Evolutionary conservation across 306 rosid genomes (phyloP), one percentile per base, ranked within the genome.

Genomic region (Glycine soja): DNA sequence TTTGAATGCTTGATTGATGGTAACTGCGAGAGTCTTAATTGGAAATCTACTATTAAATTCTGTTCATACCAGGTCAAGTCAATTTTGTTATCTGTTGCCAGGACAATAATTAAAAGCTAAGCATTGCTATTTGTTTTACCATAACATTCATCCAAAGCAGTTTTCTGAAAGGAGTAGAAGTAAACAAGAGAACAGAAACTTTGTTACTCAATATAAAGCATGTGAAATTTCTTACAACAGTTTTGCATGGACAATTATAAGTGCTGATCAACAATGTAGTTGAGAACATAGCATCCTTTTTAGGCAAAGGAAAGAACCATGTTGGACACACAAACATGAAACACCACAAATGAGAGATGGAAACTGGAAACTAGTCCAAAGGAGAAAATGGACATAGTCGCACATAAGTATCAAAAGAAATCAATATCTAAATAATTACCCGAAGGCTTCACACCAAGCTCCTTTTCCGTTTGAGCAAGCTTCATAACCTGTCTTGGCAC

Each of bases 341-440:
- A 85, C 82, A 79, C 72, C 70, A 90, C 74, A 83, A 82, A 80
- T 68, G 83, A 78, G 89, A 63, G 78, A 74, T 8, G 75, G 77
- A 54, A 80, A 46, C 3, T 51, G 13, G 36, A 40, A 74, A 58
- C 73, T 50, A 63, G 59, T 83, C 73, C 84, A 56, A 59, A 71
- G 63, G 50, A 57, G 76, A 79, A 72, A 70, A 81, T 6, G 53
- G 53, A 68, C 48, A 71, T 8, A 6, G 15, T 14, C 42, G 12
- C 15, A 16, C 1, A 24, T 24, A 76, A 59, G 76, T 81, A 80
- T 93, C 90, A 95, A 86, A 93, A 95, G 98, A 91, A 95, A 88
- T 93, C 99, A 64, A 93, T 87, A 83, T 95, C 99, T 80, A 93
- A 87, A 90, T 95, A 93, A 86, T 95, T 93, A 88, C 97, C 96